Evolutionary conservation across 1,284 basidiomycete species (phyloP).

Genomic region (Melampsora americana): DNA sequence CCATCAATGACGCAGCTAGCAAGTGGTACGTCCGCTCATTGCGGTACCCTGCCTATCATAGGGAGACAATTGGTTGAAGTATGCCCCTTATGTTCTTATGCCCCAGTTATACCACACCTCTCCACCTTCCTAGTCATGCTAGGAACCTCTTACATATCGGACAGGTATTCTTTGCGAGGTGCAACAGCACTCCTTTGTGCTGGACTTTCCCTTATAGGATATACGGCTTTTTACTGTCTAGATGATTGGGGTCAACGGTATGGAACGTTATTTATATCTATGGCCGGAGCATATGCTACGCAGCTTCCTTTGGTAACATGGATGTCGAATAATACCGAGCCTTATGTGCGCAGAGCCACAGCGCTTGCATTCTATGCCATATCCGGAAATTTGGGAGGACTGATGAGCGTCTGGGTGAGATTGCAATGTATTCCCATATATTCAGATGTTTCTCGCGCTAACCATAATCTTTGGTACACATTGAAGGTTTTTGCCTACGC

Average conservation of each 20-base stretch:
- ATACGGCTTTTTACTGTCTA: conserved; percentile 16
- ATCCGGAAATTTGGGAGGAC: not conserved
- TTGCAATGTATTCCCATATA: not conserved
- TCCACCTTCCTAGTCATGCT: conserved; percentile 8
- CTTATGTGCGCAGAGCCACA: conserved; percentile 13
- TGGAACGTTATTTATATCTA: conserved; percentile 21
- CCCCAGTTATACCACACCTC: not conserved
- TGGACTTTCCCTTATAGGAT: conserved; percentile 8
- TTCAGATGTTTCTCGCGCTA: not conserved
- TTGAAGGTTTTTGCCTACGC: conserved; percentile 13
- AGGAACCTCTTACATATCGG: conserved; percentile 3
- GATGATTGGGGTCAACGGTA: not conserved
- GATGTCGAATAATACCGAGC: conserved; percentile 13
- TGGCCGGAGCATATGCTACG: conserved; percentile 12
- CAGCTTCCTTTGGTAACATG: conserved; percentile 1
- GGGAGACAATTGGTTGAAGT: not conserved
- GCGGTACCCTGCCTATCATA: not conserved
- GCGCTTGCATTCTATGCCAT: conserved; percentile 15
- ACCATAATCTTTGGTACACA: not conserved
- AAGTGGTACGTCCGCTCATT: conserved; percentile 31
- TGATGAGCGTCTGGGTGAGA: conserved; percentile 23
- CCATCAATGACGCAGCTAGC: conserved; percentile 32
- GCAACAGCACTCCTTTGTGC: conserved; percentile 1
- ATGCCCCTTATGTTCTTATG: no score
- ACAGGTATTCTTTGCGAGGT: conserved; percentile 12